Evolutionary conservation across 192 early-diverging fungal species (phyloP), one percentile per base, ranked within the genome.

Genomic region (Backusella mclennaniae): DNA sequence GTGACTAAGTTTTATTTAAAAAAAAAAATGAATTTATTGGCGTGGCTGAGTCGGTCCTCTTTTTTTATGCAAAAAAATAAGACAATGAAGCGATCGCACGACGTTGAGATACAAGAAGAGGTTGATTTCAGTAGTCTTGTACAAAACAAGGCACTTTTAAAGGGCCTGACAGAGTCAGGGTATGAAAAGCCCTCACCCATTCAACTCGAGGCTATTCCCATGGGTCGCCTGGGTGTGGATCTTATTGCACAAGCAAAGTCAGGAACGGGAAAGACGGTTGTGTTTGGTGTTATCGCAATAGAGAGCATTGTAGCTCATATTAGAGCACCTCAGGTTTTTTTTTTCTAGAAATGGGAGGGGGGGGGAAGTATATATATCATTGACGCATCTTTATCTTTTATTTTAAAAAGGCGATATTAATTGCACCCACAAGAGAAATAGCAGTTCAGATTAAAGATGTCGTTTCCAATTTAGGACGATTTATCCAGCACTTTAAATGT

Each of bases 241-340:
- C 81, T 96, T 82, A 91, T 96, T 69, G 94, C 94, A 1, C 95
- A 96, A 74, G 93, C 94, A 42, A 92, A 95, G 73, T 93, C 94
- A 6, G 95, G 82, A 38, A 94, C 93, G 1, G 93, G 93, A 14
- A 94, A 94, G 73, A 94, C 93, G 6, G 91, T 90, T 8, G 93
- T 93, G 0, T 96, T 96, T 77, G 83, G 84, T 19, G 82, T 90
- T 23, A 86, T 89, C 52, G 82, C 86, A 11, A 77, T 92, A 31
- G 87, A 88, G 71, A 66, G 79, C 4, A 69, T 89, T 11, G 66
- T 87, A 66, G 72, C 81, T n/a, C 59, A 36, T 4, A 36, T 74
- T 15, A 31, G 26, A 26, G 36, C 67, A 6, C 78, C 81, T 2
- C 76, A 85, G 74, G 80, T 85, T 78, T n/a, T 21, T 23, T 2